Conservation (phyloP, 2,329 filamentous ascomycete species). For the Coleophoma eucalyptorum region DNA sequence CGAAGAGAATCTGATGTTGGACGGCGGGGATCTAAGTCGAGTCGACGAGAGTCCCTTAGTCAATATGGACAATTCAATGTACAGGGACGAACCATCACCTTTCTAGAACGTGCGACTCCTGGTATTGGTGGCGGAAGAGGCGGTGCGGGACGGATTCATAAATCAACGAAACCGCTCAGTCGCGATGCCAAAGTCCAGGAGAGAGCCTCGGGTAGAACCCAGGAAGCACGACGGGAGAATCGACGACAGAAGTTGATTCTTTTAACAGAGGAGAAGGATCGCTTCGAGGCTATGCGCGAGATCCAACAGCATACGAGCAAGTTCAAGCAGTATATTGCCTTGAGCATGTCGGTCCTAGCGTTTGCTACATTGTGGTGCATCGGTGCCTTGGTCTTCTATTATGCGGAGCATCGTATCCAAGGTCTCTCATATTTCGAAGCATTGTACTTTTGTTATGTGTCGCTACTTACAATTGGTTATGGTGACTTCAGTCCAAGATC, state of each 20-base stretch:
- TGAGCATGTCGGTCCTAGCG: conserved; percentile 52
- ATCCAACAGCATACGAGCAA: conserved; percentile 53
- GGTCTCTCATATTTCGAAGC: conserved; percentile 58
- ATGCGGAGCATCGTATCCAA: conserved; percentile 49
- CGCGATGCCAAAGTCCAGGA: conserved; percentile 22
- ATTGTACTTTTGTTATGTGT: conserved; percentile 67
- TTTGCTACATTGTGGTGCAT: conserved; percentile 63
- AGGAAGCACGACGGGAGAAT: conserved; percentile 6
- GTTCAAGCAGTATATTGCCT: conserved; percentile 59
- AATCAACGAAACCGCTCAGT: conserved; percentile 11
- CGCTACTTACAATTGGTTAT: conserved; percentile 66
- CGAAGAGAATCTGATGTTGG: conserved; percentile 10
- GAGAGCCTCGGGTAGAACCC: conserved; percentile 6
- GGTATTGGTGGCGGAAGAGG: conserved; percentile 20
- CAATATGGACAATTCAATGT: conserved; percentile 31
- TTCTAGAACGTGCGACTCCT: conserved; percentile 22
- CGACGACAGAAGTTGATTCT: conserved; percentile 42
- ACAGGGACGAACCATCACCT: conserved; percentile 28
- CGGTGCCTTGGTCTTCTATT: conserved; percentile 63
- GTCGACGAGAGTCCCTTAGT: conserved; percentile 18
- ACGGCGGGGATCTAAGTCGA: conserved; percentile 14
- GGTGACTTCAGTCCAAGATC: conserved; percentile 61
- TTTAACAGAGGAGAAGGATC: conserved; percentile 53
- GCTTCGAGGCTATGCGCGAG: conserved; percentile 61
- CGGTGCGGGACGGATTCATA: conserved; percentile 15